Percentiles rank a stretch among this genome's conserved stretches.
Conservation (phyloP, 163 green algal genomes). For the Trebouxia gelatinosa region DNA sequence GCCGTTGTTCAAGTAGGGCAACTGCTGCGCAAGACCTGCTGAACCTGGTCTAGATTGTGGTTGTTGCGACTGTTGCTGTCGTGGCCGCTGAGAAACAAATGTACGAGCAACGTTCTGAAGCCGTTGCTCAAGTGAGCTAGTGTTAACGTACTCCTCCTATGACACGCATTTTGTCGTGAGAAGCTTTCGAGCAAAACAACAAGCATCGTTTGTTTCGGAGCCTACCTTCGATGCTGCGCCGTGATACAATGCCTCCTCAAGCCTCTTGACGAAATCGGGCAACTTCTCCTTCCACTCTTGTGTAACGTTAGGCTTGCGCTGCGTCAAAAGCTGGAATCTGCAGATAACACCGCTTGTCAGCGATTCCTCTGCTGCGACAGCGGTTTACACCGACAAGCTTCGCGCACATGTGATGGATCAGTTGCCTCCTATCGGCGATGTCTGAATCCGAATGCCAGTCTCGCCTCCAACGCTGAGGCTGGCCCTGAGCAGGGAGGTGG, state of each 20-base stretch:
- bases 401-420: constrained; percentile 51
- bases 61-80: constrained; percentile 17
- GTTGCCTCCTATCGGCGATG: constrained; percentile 34
- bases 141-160: constrained; percentile 89
- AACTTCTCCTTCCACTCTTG: constrained; percentile 72
- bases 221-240: constrained; percentile 70
- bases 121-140: constrained; percentile 76
- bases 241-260: constrained; percentile 85
- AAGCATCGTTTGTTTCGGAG: too few species aligned
- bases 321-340: constrained; percentile 41
- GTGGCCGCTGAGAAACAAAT: constrained; percentile 2
- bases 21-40: constrained; percentile 12
- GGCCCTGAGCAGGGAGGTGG: neutral
- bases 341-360: constrained; percentile 13
- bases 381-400: neutral
- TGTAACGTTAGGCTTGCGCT: constrained; percentile 42
- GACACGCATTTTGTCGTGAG: too few species aligned
- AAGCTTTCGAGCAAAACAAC: too few species aligned
- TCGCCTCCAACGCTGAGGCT: neutral
- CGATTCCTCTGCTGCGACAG: neutral
- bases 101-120: constrained; percentile 74
- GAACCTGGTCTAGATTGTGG: constrained; percentile 19
- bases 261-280: constrained; percentile 82
- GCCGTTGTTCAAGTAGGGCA: constrained; percentile 30
- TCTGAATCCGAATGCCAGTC: constrained; percentile 33